Base-by-base conservation (phyloP, 345 rosid species). In the Punica granatum region DNA sequence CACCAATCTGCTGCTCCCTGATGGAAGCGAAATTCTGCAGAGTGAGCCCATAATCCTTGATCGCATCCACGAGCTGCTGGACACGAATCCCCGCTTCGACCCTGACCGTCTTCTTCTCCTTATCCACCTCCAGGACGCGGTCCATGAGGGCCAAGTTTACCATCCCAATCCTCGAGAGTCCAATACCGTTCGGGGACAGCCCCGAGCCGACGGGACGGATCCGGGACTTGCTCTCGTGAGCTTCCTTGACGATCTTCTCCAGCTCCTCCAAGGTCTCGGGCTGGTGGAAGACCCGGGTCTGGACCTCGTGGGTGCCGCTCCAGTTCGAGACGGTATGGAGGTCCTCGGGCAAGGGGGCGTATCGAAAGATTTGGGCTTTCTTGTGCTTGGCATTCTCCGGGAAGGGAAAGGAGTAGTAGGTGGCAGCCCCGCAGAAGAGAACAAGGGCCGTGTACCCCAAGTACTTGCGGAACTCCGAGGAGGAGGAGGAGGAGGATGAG, bases 251-350 rank as follows among this genome's bases (percentile, higher is more conserved):
- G 19, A 94, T 19, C 28, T 79, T 71, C 88, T 88, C 95, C 64
- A 91, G 81, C 65, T 91, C 85, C 23, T 80, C 66, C 39, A 89
- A 65, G 65, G 31, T 80, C 82, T 91, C 97, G 7, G 98, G 99
- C 77, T 94, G 98, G 75, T 84, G 83, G 66, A 91, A 94, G 64
- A 76, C 68, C 60, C 93, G 85, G 69, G 99, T 94, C 82, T 82
- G 96, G 28, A 94, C 99, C 89, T 94, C 99, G 78, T 94, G 97
- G 66, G 98, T 91, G 16, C 96, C 95, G 44, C 99, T 94, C 99
- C 96, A 91, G 74, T 94, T 94, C 72, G 99, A 88, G 32, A 94
- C 88, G 10, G 88, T 86, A 76, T 94, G 98, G 58, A 94, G 97
- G 70, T 94, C 99, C 16, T 91, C 99, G 1, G 98, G 96, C 18